Percentiles rank a stretch among this genome's conserved stretches.
Conservation (phyloP, 1,284 basidiomycete genomes). For the Clitocybe nebularis region DNA sequence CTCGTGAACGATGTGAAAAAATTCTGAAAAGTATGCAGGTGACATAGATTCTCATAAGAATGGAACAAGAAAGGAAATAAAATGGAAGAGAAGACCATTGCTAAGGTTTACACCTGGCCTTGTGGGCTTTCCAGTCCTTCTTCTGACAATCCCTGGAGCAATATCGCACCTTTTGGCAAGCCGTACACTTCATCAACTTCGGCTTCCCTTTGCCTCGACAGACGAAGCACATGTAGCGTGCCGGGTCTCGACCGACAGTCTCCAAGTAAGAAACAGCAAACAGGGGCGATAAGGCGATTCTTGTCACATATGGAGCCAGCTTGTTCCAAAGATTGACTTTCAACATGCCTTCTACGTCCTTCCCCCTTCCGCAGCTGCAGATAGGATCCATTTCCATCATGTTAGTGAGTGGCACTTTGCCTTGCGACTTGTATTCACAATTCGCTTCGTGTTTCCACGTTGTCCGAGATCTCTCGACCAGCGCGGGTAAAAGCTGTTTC, state of each 20-base stretch:
- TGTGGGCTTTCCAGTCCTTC: slow-evolving; percentile 16
- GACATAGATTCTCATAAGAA: no score
- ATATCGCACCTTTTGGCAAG: slow-evolving; percentile 9
- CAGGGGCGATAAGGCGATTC: slow-evolving; percentile 30
- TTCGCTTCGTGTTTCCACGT: slow-evolving; percentile 29
- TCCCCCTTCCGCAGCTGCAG: slow-evolving; percentile 34
- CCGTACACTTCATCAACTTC: slow-evolving; percentile 10
- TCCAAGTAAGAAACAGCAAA: slow-evolving; percentile 36
- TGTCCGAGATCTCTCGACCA: slow-evolving; percentile 33
- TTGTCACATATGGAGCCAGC: slow-evolving; percentile 28
- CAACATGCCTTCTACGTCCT: slow-evolving; percentile 25
- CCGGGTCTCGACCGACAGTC: slow-evolving; percentile 19
- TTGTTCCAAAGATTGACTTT: slow-evolving; percentile 23
- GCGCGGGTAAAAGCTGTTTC: slow-evolving; percentile 32
- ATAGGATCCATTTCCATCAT: slow-evolving; percentile 25
- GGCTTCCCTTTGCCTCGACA: slow-evolving; percentile 21
- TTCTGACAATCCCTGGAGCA: slow-evolving; percentile 19
- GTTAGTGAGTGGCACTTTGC: slow-evolving; percentile 24
- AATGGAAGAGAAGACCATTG: background rate
- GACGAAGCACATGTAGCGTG: slow-evolving; percentile 21
- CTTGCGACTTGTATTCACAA: slow-evolving; percentile 27
- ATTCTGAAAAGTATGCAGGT: no score
- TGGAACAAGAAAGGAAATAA: no score
- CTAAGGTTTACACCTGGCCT: slow-evolving; percentile 1
- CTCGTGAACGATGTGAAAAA: no score